Evolutionary conservation across 805 yeast species (phyloP), one percentile per base, ranked within the genome.

Genomic region (Yarrowia sp.): DNA sequence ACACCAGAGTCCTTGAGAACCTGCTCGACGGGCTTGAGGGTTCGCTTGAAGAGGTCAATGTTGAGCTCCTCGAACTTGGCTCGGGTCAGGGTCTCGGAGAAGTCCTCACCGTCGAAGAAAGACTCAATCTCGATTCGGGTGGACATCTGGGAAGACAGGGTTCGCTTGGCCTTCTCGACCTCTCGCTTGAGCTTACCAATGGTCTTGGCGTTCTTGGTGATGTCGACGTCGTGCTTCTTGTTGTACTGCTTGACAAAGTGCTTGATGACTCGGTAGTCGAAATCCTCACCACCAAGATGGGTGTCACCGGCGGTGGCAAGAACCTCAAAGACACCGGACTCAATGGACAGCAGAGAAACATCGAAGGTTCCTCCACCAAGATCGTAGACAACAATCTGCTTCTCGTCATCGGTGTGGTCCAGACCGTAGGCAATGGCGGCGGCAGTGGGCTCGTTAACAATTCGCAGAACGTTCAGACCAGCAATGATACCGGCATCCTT

Each of bases 281-380:
- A 92, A 82, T 92, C 97, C 84, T 92, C 97, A 86, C 97, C 97
- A 86, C 97, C 97, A 81, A 92, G 86, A 80, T 92, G 97, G 71
- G 97, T 92, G 79, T 92, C 97, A 89, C 97, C 97, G 70, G 96
- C 92, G 71, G 97, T 91, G 68, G 97, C 93, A 81, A 89, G 86
- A 68, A 91, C 97, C 82, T 91, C 97, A 76, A 91, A 91, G 69
- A 92, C 92, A 81, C 97, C 97, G 73, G 88, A 90, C 77, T 92
- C 97, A 77, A 91, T 91, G 49, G 95, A 86, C 76, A 91, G 85
- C 66, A 91, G 82, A 3, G 97, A 91, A 30, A 91, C 97, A 87
- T 91, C 97, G 73, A 91, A 92, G 72, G 98, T 92, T 85, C 98
- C 98, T 81, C 98, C 98, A 85, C 98, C 98, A 75, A 92, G 85